phyloP scores from a whole-genome alignment of 2,329 filamentous ascomycete genomes.

The Berkeleyomyces basicola region DNA sequence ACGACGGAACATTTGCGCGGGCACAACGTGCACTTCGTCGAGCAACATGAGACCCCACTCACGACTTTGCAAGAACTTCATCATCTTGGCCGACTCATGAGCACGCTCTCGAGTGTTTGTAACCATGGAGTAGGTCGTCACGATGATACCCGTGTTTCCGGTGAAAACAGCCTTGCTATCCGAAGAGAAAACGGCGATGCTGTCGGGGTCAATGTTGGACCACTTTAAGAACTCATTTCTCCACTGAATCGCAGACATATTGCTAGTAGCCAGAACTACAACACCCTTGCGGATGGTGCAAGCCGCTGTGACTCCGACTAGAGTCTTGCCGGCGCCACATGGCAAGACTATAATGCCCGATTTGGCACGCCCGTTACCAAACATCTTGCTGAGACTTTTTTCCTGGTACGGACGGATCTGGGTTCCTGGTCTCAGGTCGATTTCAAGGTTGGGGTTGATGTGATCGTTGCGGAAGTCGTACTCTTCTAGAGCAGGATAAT shows the following conservation, averaged over 20 bases:
- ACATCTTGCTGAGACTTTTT: slow-evolving; percentile 97
- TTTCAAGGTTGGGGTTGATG: slow-evolving; percentile 78
- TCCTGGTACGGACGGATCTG: slow-evolving; percentile 93
- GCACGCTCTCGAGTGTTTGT: slow-evolving; percentile 75
- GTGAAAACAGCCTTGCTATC: slow-evolving; percentile 78
- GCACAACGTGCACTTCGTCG: slow-evolving; percentile 95
- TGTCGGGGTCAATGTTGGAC: slow-evolving; percentile 86
- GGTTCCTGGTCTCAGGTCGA: slow-evolving; percentile 76
- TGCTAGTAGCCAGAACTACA: slow-evolving; percentile 88
- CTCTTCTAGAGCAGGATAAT: slow-evolving; percentile 80
- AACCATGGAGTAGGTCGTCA: slow-evolving; percentile 99
- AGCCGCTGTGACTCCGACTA: slow-evolving; percentile 95
- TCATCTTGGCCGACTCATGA: slow-evolving; percentile 91
- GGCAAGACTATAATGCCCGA: slow-evolving; percentile 95
- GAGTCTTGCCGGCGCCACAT: slow-evolving; percentile 89
- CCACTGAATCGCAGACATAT: slow-evolving; percentile 98
- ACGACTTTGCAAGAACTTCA: slow-evolving; percentile 74
- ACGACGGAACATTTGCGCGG: slow-evolving; percentile 87
- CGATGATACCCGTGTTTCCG: slow-evolving; percentile 84
- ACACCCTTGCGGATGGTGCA: slow-evolving; percentile 96
- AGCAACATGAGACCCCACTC: slow-evolving; percentile 97
- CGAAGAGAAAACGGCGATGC: slow-evolving; percentile 88
- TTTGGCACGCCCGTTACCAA: slow-evolving; percentile 91
- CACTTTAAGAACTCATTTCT: slow-evolving; percentile 91
- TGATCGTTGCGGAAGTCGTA: slow-evolving; percentile 93